A percentile compares a stretch with the other conserved stretches of the same genome.
Evolutionary conservation across 768 basidiomycete species (phyloP).

Genomic region (Lyophyllum decastes): DNA sequence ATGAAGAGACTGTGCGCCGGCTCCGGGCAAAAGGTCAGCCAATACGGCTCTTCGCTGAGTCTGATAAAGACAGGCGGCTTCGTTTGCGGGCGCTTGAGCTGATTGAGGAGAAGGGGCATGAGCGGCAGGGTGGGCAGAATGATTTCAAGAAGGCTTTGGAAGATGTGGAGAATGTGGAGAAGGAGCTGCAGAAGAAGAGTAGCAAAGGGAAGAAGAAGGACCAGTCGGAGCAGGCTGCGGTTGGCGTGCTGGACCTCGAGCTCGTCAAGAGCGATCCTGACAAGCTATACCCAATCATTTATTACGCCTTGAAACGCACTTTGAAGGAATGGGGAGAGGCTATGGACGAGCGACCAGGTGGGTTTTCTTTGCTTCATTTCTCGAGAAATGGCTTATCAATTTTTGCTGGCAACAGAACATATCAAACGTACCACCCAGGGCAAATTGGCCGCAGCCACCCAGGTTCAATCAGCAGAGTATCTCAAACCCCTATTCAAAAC

Average conservation of each 20-base stretch:
- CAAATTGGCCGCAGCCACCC: slow-evolving; percentile 91
- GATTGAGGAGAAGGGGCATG: slow-evolving; percentile 86
- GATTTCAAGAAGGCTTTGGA: slow-evolving; percentile 92
- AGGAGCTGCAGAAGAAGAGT: slow-evolving; percentile 60
- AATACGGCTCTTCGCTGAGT: slow-evolving; percentile 91
- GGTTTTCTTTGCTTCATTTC: slow-evolving; percentile 16
- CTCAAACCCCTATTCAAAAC: slow-evolving; percentile 95
- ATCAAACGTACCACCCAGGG: slow-evolving; percentile 90
- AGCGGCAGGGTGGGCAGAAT: slow-evolving; percentile 84
- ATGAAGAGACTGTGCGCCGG: slow-evolving; percentile 88
- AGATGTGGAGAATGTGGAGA: slow-evolving; percentile 81
- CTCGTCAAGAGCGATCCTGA: slow-evolving; percentile 91
- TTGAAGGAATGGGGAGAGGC: slow-evolving; percentile 97
- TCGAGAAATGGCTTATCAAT: slow-evolving; percentile 5
- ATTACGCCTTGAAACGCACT: slow-evolving; percentile 89
- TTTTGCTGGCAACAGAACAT: slow-evolving; percentile 50
- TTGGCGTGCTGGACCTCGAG: slow-evolving; percentile 72
- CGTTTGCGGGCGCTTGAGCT: slow-evolving; percentile 92
- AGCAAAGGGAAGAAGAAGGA: slow-evolving; percentile 67
- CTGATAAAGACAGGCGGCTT: slow-evolving; percentile 89
- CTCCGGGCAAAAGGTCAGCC: slow-evolving; percentile 92
- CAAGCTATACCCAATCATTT: slow-evolving; percentile 95
- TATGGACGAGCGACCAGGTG: slow-evolving; percentile 92
- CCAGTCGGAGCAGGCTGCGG: slow-evolving; percentile 51
- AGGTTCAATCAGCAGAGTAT: slow-evolving; percentile 94